phyloP scores from a whole-genome alignment of 1,139 yeast species.

The Suhomyces bolitotheri region DNA sequence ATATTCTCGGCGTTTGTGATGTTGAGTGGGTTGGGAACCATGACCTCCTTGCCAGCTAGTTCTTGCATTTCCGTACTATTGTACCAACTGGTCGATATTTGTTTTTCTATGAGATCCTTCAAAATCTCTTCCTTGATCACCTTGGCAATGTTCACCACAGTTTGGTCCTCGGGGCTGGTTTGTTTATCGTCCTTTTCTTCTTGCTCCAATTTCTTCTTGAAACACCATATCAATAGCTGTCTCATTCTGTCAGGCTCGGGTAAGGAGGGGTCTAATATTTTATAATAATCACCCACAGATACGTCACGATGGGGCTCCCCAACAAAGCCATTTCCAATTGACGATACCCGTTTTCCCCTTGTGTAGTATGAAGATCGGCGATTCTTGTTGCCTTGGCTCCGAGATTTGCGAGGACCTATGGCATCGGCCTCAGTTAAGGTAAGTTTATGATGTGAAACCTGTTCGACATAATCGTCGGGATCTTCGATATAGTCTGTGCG shows the following conservation, averaged over 20 bases:
- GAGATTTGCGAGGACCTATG: constrained; percentile 13
- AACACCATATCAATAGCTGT: constrained; percentile 70
- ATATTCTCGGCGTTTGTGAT: constrained; percentile 16
- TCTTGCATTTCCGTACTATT: constrained; percentile 32
- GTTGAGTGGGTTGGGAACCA: constrained; percentile 20
- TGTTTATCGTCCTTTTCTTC: constrained; percentile 34
- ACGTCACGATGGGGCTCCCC: constrained; percentile 71
- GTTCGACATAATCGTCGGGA: constrained; percentile 33
- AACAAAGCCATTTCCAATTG: constrained; percentile 70
- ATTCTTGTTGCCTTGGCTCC: constrained; percentile 15
- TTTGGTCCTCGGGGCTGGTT: constrained; percentile 33
- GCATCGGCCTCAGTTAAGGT: constrained; percentile 22
- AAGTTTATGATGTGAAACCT: constrained; percentile 32
- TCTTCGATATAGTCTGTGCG: constrained; percentile 8
- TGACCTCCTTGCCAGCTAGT: constrained; percentile 23
- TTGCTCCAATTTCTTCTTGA: constrained; percentile 48
- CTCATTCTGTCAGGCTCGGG: constrained; percentile 78
- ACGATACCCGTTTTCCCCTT: constrained; percentile 72
- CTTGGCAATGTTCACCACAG: constrained; percentile 56
- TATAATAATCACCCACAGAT: constrained; percentile 56
- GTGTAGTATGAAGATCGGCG: constrained; percentile 54
- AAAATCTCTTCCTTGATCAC: constrained; percentile 67
- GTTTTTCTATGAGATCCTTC: constrained; percentile 58
- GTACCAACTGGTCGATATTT: constrained; percentile 70
- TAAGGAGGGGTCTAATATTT: constrained; percentile 58